phyloP scores from a whole-genome alignment of 148 eudicot genomes.

The Drosera capensis region DNA sequence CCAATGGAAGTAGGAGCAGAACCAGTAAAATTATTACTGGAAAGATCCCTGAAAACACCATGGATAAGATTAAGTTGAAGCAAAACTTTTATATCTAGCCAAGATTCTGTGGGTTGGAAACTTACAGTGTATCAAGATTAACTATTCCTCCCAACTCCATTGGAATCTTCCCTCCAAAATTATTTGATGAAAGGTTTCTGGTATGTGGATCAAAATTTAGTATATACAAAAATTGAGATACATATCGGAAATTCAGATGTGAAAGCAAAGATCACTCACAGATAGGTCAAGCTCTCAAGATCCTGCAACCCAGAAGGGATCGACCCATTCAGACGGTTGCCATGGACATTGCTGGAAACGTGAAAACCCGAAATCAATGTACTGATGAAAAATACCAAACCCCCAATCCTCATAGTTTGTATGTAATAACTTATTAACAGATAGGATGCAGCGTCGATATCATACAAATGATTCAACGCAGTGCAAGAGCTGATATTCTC shows the following conservation, averaged over 20 bases:
- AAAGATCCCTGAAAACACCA: constrained; percentile 35
- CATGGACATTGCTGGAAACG: constrained; percentile 39
- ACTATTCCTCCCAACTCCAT: constrained; percentile 40
- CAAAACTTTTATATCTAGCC: background rate
- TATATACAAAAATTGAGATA: background rate
- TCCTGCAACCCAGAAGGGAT: constrained; percentile 41
- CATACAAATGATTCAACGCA: constrained; percentile 55
- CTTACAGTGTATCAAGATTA: constrained; percentile 59
- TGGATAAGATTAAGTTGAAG: background rate
- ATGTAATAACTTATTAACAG: too few relatives aligned
- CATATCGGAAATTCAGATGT: background rate
- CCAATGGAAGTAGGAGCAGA: constrained; percentile 48
- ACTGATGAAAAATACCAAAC: background rate
- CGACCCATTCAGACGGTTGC: constrained; percentile 44
- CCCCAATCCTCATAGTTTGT: too few relatives aligned
- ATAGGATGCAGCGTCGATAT: background rate
- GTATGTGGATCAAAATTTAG: background rate
- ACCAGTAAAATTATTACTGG: constrained; percentile 44
- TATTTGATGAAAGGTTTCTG: constrained; percentile 56
- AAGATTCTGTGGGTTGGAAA: background rate
- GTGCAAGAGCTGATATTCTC: constrained; percentile 54
- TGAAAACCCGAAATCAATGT: background rate
- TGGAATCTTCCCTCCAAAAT: constrained; percentile 41
- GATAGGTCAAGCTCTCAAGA: constrained; percentile 54
- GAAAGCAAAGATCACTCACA: constrained; percentile 23